Conservation (phyloP, 176 grass and related monocot species). For the Lolium multiflorum region DNA sequence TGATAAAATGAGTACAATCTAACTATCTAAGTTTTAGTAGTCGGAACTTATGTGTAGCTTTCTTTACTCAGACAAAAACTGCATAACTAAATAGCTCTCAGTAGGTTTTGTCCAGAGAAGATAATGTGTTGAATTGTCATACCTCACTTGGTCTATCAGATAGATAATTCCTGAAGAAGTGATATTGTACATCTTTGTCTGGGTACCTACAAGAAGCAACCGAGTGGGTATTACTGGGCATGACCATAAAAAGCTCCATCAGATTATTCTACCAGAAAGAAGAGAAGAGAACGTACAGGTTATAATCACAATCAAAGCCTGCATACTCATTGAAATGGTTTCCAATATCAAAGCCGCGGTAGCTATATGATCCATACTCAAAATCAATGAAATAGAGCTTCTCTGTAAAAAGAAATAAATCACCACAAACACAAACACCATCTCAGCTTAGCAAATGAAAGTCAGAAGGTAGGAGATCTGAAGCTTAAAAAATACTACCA, state of each 20-base stretch:
- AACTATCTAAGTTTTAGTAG: slow-evolving; percentile 28
- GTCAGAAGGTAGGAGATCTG: neutral
- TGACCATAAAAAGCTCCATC: slow-evolving; percentile 11
- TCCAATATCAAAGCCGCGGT: slow-evolving; percentile 91
- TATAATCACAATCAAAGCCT: slow-evolving; percentile 90
- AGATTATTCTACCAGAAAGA: slow-evolving; percentile 5
- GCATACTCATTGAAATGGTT: slow-evolving; percentile 99
- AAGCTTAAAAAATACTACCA: neutral
- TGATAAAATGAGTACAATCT: neutral
- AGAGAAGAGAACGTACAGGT: slow-evolving; percentile 67
- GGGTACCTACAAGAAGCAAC: slow-evolving; percentile 77
- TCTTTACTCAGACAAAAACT: slow-evolving; percentile 23
- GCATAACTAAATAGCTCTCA: neutral
- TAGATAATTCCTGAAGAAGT: slow-evolving; percentile 95
- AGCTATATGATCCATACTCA: slow-evolving; percentile 97
- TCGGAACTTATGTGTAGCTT: neutral
- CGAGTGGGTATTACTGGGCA: slow-evolving; percentile 27
- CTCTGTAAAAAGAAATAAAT: slow-evolving; percentile 51
- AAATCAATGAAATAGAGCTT: slow-evolving; percentile 99
- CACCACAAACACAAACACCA: slow-evolving; percentile 18
- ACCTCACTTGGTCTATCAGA: slow-evolving; percentile 74
- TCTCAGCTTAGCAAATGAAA: slow-evolving; percentile 19
- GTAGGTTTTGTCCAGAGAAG: slow-evolving; percentile 12
- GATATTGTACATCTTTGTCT: slow-evolving; percentile 84
- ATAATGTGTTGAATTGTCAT: slow-evolving; percentile 41